Conservation (phyloP, 441 rosid species). For the Viola pubescens region DNA sequence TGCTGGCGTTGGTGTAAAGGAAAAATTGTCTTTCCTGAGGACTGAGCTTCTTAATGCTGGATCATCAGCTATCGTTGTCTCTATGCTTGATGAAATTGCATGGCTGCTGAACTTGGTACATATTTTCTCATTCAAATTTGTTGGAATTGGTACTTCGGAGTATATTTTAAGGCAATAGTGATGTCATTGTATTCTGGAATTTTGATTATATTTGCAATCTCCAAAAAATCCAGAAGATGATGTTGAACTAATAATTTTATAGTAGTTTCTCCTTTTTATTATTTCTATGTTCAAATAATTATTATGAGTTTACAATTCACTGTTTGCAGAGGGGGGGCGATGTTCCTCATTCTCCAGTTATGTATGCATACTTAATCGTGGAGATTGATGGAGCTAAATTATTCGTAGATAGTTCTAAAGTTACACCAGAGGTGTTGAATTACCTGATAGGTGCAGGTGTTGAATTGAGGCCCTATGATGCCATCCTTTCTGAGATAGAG, state of each 20-base stretch:
- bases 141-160: not conserved
- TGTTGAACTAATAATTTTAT: not conserved
- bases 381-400: constrained; percentile 61
- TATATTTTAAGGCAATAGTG: not conserved
- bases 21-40: constrained; percentile 65
- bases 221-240: not conserved
- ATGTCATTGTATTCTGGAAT: not conserved
- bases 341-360: constrained; percentile 94
- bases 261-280: not conserved
- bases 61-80: constrained; percentile 73
- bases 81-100: constrained; percentile 97
- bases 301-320: constrained; percentile 1
- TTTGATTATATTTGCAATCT: not conserved
- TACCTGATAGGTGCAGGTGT: constrained; percentile 73
- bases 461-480: constrained; percentile 59
- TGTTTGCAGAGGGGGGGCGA: constrained; percentile 83
- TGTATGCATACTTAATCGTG: constrained; percentile 78
- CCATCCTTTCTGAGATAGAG: constrained; percentile 70
- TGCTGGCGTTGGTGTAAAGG: constrained; percentile 73
- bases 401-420: constrained; percentile 65
- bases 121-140: constrained; percentile 12
- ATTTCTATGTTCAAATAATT: constrained; percentile 1
- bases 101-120: constrained; percentile 93
- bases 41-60: constrained; percentile 60
- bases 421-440: constrained; percentile 62